Base-by-base conservation (phyloP, 257 asterid genomes). In the Solanum dulcamara region DNA sequence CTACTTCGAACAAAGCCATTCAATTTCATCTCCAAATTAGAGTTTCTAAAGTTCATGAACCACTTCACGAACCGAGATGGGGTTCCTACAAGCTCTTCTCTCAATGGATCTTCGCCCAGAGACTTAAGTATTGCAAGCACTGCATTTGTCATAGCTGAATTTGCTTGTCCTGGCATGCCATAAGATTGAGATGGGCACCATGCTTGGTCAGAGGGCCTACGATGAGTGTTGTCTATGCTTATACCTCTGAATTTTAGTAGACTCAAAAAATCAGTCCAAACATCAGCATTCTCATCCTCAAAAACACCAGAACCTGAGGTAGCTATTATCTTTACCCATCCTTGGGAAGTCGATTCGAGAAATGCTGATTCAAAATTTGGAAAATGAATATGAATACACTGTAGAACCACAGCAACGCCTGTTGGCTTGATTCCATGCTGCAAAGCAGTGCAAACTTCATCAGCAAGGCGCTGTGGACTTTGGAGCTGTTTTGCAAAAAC, bases 401-500 rank as follows among this genome's bases (percentile, higher is more conserved):
- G 97, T 59, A 96, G 97, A 85, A 91, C 79, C 5, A 96, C 93
- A 7, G 98, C 99, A 62, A 95, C 98, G 15, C 99, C 99, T 42
- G 95, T 88, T 33, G 99, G 98, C 81, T 89, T 91, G 86, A 96
- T 92, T 7, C 95, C 92, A 3, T 92, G 91, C 53, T 95, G 98
- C 86, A 96, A 85, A 85, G 98, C 93, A 64, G 88, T 53, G 71
- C 96, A 93, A n/a, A 96, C 80, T 86, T 96, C 97, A 60, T 89
- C 64, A 35, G 98, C 98, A 37, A 96, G 88, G 48, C 97, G 92
- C 10, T 92, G 94, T n/a, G 99, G 99, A 11, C 93, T 92, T 89
- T 96, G 99, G 37, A 96, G 97, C 6, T 97, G 97, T 86, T 95
- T 96, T 2, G 97, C 97, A 48, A 92, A 96, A 55, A 92, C 90